Evolutionary conservation across 805 yeast genomes (phyloP).

Genomic region (Zygosaccharomyces siamensis): DNA sequence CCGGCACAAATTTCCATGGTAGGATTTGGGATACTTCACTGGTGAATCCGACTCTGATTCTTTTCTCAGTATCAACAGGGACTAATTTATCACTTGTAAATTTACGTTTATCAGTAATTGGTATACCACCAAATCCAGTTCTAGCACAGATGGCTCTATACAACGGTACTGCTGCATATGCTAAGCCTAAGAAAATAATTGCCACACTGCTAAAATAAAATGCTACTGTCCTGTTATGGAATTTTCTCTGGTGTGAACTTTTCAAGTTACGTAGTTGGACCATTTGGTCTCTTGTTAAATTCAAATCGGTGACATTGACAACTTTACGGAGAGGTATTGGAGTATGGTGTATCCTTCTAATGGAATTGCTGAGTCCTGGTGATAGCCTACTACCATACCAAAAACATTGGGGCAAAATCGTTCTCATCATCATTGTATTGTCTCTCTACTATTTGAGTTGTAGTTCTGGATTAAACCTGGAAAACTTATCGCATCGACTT

Average conservation of each 20-base stretch:
- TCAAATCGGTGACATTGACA: conserved; percentile 7
- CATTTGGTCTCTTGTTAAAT: conserved; percentile 28
- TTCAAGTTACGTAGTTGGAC: conserved; percentile 20
- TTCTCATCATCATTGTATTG: background rate
- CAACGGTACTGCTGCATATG: conserved; percentile 89
- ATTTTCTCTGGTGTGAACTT: conserved; percentile 24
- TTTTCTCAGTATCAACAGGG: conserved; percentile 80
- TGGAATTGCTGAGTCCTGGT: background rate
- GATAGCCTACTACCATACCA: background rate
- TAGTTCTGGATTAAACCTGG: background rate
- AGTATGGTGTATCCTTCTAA: background rate
- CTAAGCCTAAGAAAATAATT: conserved; percentile 64
- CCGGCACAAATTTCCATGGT: conserved; percentile 95
- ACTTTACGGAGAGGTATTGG: background rate
- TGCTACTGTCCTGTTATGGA: conserved; percentile 50
- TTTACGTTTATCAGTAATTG: conserved; percentile 74
- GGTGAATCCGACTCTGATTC: conserved; percentile 81
- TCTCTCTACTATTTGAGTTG: background rate
- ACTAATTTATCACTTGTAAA: conserved; percentile 83
- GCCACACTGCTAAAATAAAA: conserved; percentile 66
- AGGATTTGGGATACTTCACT: conserved; percentile 85
- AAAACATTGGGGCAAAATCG: background rate
- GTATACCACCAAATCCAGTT: conserved; percentile 95
- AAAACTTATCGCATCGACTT: no score
- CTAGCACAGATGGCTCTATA: conserved; percentile 88